Percentiles rank a stretch among this genome's conserved stretches.
Conservation (phyloP, 768 basidiomycete species). For the Lentinula detonsa region DNA sequence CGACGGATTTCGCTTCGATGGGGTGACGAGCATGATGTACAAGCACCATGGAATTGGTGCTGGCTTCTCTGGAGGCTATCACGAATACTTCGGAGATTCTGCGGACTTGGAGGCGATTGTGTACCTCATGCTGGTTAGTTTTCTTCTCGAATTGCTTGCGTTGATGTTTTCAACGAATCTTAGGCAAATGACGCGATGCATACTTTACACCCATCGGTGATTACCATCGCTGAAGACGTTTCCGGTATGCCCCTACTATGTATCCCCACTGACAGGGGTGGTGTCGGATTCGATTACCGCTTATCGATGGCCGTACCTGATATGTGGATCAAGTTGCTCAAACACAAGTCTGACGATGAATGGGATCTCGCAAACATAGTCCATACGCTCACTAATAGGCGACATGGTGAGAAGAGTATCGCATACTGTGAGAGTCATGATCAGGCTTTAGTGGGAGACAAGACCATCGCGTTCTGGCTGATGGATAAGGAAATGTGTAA, state of each 20-base stretch:
- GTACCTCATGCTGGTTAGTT: constrained; percentile 89
- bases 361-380: constrained; percentile 89
- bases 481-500: constrained; percentile 99
- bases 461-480: constrained; percentile 97
- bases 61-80: constrained; percentile 96
- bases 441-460: constrained; percentile 97
- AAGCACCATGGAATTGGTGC: constrained; percentile 95
- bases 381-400: constrained; percentile 84
- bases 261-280: constrained; percentile 70
- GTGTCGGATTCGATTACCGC: constrained; percentile 96
- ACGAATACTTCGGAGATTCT: constrained; percentile 89
- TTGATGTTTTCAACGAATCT: constrained; percentile 6
- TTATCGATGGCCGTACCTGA: constrained; percentile 98
- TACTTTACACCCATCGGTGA: constrained; percentile 65
- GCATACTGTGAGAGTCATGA: constrained; percentile 96
- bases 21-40: constrained; percentile 99
- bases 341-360: constrained; percentile 79
- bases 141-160: neutral
- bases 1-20: constrained; percentile 98
- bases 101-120: constrained; percentile 88
- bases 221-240: constrained; percentile 98
- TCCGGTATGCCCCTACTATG: constrained; percentile 98
- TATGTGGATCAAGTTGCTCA: constrained; percentile 99
- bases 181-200: constrained; percentile 94
- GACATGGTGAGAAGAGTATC: constrained; percentile 86